Evolutionary conservation across 2,329 filamentous ascomycete species (phyloP).

Genomic region (Cordyceps javanica): DNA sequence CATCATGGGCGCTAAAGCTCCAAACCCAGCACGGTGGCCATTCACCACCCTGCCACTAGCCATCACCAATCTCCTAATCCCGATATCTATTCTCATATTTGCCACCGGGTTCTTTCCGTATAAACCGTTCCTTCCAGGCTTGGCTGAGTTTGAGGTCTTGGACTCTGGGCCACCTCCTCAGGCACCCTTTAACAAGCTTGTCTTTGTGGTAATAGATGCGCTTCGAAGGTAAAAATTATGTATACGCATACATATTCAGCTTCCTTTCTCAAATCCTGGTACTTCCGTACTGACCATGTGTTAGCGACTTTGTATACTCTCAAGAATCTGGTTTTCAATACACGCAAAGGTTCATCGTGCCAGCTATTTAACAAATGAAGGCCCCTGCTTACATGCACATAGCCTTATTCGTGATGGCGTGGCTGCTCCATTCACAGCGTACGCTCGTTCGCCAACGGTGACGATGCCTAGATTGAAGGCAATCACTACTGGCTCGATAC

Average conservation of each 20-base stretch:
- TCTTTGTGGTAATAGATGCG: conserved; percentile 98
- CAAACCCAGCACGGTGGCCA: conserved; percentile 16
- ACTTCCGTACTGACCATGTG: too few species aligned
- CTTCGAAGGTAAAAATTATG: conserved; percentile 61
- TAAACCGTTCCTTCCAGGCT: conserved; percentile 83
- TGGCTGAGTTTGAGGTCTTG: conserved; percentile 61
- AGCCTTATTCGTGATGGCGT: conserved; percentile 78
- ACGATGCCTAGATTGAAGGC: conserved; percentile 98
- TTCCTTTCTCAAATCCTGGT: neutral
- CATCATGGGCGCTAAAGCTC: neutral
- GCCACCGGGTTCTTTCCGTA: conserved; percentile 95
- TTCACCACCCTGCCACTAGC: conserved; percentile 42
- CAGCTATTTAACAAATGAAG: neutral
- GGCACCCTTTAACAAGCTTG: conserved; percentile 76
- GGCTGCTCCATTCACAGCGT: conserved; percentile 88
- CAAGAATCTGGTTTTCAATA: conserved; percentile 75
- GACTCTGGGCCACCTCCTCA: conserved; percentile 50
- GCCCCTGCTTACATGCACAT: conserved; percentile 15
- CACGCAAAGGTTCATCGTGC: conserved; percentile 68
- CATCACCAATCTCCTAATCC: conserved; percentile 71
- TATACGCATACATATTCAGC: too few species aligned
- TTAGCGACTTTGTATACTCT: conserved; percentile 87
- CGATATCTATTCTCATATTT: conserved; percentile 68
- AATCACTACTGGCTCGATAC: conserved; percentile 95
- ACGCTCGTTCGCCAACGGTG: conserved; percentile 93